Conservation (phyloP, 2,329 filamentous ascomycete species). For the Apiospora malaysiana region DNA sequence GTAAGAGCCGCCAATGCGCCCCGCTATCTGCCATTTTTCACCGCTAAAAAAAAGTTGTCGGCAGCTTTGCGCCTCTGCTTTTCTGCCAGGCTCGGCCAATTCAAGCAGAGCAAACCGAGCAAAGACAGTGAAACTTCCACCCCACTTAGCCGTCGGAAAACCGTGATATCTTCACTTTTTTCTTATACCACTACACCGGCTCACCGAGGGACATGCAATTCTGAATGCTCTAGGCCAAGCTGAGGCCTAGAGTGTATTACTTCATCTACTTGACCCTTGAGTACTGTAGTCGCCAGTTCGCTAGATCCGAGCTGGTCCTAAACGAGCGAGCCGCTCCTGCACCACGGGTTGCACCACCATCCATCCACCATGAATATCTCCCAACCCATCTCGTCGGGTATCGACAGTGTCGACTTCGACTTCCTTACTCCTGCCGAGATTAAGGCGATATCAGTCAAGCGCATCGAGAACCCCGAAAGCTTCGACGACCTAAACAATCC, state of each 20-base stretch:
- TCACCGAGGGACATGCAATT: conserved; percentile 22
- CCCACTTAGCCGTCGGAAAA: conserved; percentile 20
- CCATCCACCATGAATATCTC: conserved; percentile 68
- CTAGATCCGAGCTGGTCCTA: background rate
- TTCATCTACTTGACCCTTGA: background rate
- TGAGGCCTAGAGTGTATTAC: conserved; percentile 21
- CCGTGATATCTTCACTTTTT: conserved; percentile 13
- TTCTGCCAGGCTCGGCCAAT: conserved; percentile 6
- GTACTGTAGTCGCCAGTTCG: conserved; percentile 6
- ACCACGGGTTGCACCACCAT: background rate
- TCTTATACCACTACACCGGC: background rate
- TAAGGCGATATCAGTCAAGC: conserved; percentile 86
- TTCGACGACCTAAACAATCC: conserved; percentile 92
- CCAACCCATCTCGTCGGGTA: conserved; percentile 81
- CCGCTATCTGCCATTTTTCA: conserved; percentile 45
- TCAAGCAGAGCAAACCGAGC: conserved; percentile 3
- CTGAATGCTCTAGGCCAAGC: conserved; percentile 23
- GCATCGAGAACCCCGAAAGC: conserved; percentile 91
- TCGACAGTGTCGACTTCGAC: conserved; percentile 88
- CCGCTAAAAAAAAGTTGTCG: conserved; percentile 55
- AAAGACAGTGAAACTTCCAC: conserved; percentile 15
- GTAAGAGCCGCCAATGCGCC: background rate
- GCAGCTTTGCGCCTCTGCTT: conserved; percentile 2
- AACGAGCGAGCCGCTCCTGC: conserved; percentile 2
- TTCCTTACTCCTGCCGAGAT: conserved; percentile 86